Conservation (phyloP, 139 green algal genomes). For the Chloropicon primus region DNA sequence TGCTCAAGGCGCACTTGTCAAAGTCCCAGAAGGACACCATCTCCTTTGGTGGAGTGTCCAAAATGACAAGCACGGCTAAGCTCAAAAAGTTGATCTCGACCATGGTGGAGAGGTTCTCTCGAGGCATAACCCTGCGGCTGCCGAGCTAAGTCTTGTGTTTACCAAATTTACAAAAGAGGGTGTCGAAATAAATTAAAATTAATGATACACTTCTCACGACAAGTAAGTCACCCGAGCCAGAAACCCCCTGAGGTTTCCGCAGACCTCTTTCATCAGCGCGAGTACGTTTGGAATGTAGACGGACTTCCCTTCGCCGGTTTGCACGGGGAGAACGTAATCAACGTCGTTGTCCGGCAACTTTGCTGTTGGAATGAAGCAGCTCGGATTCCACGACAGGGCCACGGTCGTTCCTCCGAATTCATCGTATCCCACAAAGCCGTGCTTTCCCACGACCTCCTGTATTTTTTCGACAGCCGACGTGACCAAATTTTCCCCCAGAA, state of each 20-base stretch:
- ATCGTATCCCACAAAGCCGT: neutral
- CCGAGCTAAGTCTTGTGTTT: neutral
- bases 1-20: constrained; percentile 33
- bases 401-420: neutral
- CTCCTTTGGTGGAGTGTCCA: constrained; percentile 16
- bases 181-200: too few relatives aligned
- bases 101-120: constrained; percentile 39
- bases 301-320: neutral
- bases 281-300: neutral
- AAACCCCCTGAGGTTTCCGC: neutral
- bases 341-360: neutral
- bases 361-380: neutral
- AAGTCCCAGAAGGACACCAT: constrained; percentile 32
- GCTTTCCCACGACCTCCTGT: neutral
- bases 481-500: neutral
- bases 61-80: constrained; percentile 29
- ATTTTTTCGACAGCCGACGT: neutral
- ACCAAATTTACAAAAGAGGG: neutral
- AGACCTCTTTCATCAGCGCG: neutral
- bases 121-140: constrained; percentile 23
- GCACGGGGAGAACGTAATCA: neutral
- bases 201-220: neutral
- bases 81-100: constrained; percentile 43
- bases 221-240: neutral
- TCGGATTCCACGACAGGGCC: neutral